Evolutionary conservation across 2,329 filamentous ascomycete genomes (phyloP).

Genomic region (Graphilbum fragrans): DNA sequence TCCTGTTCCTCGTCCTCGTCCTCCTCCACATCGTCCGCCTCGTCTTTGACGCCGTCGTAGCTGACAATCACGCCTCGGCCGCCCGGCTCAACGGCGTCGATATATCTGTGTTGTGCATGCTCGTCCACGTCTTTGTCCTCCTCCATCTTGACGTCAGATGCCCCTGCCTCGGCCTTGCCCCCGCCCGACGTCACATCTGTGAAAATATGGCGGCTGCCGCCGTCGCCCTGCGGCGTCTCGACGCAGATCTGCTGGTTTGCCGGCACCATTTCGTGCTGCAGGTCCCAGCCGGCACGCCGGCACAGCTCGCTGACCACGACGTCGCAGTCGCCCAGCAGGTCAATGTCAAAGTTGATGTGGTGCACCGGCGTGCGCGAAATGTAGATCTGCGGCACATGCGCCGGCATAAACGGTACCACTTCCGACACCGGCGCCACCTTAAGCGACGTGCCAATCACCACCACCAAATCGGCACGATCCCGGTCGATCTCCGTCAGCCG

Average conservation of each 20-base stretch:
- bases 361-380: conserved; percentile 73
- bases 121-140: too few species aligned
- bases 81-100: too few species aligned
- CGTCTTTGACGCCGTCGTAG: too few species aligned
- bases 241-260: conserved; percentile 49
- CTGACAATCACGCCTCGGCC: too few species aligned
- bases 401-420: conserved; percentile 68
- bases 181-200: conserved; percentile 10
- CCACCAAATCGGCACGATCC: conserved; percentile 71
- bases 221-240: conserved; percentile 29
- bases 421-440: conserved; percentile 94
- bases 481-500: conserved; percentile 74
- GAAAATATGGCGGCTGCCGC: conserved; percentile 30
- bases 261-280: conserved; percentile 77
- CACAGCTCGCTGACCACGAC: conserved; percentile 80
- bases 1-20: too few species aligned
- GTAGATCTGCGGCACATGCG: conserved; percentile 80
- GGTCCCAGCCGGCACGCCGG: conserved; percentile 65
- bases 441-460: conserved; percentile 91
- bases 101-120: too few species aligned
- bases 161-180: background rate
- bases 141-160: background rate
- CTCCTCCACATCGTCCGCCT: too few species aligned
- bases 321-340: conserved; percentile 91
- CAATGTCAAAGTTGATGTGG: conserved; percentile 93